Base-by-base conservation (phyloP, 1,139 yeast species). In the Yamadazyma dushanensis region DNA sequence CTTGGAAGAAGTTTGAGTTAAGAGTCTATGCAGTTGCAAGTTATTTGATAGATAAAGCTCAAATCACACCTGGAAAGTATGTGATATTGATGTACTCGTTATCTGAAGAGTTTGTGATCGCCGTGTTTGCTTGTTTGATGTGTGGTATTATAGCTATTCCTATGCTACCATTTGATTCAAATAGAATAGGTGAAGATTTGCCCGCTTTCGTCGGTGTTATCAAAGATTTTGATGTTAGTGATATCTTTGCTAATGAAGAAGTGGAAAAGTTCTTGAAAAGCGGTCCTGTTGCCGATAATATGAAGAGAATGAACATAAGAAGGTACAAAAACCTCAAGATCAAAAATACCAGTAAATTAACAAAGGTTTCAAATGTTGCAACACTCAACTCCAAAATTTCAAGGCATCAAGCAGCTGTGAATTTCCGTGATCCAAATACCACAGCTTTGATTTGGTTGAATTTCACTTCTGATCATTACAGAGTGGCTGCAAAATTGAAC, bases 1-100 rank as follows among this genome's bases (percentile, higher is more conserved):
- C 96, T 0, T 94, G 97, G 97, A 80, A 78, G 45, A 83, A 84
- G 51, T 81, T 92, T 45, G 97, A 88, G 42, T 72, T 71, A 29
- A 75, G 87, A 41, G 76, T 90, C 2, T 85, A 87, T 20, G 82
- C 92, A 0, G 80, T 85, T 19, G 82, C 88, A 31, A 62, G 71
- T 5, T 77, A 83, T 42, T 54, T 70, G 33, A 63, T 70, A 17
- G 76, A 80, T 14, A 78, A 79, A 48, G 67, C 72, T 0, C 61
- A 66, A 2, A 55, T 87, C 31, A 69, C 61, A 35, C 72, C 86
- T 0, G 96, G 96, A 0, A 84, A 83, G 40, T 70, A 73, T 44
- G 90, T 87, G 5, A 72, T 90, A 4, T 65, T 92, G 46, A 84
- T 89, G 84, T 88, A 86, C 54, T 83, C 96, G 0, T 76, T 92